Evolutionary conservation across 2,329 filamentous ascomycete species (phyloP).

Genomic region (Polychaeton citri): DNA sequence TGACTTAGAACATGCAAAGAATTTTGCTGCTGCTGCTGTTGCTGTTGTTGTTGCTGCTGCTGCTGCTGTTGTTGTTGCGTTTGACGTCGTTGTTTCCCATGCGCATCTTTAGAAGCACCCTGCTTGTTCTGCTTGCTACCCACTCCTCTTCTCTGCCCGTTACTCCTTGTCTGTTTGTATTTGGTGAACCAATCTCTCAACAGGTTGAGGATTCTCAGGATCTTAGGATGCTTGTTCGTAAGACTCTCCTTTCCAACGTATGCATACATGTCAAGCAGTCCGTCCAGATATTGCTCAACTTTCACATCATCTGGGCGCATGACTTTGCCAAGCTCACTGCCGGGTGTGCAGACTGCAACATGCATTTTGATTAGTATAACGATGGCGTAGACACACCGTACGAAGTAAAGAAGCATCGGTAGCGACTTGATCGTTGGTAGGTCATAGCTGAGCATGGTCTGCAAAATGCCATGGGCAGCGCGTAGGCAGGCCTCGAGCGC

Average conservation of each 20-base stretch:
- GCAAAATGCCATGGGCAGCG: constrained; percentile 33
- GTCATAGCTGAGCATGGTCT: constrained; percentile 36
- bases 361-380: constrained; percentile 49
- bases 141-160: constrained; percentile 1
- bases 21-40: constrained; percentile 5
- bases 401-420: constrained; percentile 33
- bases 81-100: constrained; percentile 3
- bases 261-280: constrained; percentile 29
- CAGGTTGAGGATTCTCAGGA: constrained; percentile 32
- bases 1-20: neutral
- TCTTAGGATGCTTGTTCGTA: constrained; percentile 30
- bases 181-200: constrained; percentile 31
- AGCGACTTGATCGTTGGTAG: constrained; percentile 29
- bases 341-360: constrained; percentile 38
- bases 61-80: constrained; percentile 2
- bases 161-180: constrained; percentile 17
- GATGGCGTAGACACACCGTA: constrained; percentile 43
- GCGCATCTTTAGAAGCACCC: constrained; percentile 6
- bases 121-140: constrained; percentile 2
- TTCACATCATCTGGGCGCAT: constrained; percentile 34
- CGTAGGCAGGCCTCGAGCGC: constrained; percentile 33
- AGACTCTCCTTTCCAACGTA: constrained; percentile 8
- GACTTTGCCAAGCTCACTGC: constrained; percentile 34
- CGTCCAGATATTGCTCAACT: constrained; percentile 34
- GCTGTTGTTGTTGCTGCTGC: constrained; percentile 5